Evolutionary conservation across 139 green algal species (phyloP), one percentile per base, ranked within the genome.

Genomic region (Auxenochlorella pyrenoidosa): DNA sequence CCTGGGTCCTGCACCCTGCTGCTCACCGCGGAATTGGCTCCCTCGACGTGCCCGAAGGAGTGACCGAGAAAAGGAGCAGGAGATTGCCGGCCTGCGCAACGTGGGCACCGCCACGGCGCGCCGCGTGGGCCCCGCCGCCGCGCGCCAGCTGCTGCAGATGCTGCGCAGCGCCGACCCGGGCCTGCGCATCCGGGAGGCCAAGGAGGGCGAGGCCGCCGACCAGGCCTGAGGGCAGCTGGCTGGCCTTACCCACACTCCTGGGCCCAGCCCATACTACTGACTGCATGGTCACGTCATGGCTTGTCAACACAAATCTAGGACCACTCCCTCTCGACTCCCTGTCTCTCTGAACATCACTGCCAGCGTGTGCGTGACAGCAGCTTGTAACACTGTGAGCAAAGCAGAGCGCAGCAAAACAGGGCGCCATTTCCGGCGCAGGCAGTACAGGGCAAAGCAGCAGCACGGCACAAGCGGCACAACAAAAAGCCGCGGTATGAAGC

Each of bases 1-100:
- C 47, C 8, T 51, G 70, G 5, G 63, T 4, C 28, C 63, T 3
- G 21, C 24, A n/a, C 6, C 2, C 30, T 16, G 63, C 63, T 54
- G 26, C 63, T 10, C 63, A 71, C 22, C 28, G 28, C 63, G 5
- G 13, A 3, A 19, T 51, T 13, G 12, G 70, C 22, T 3, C 34
- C 36, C 28, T 8, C 34, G 43, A 5, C 28, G 0, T 44, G 32
- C 63, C 26, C 28, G 18, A 38, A 85, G 66, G 47, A 75, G 58
- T 5, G 77, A 60, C 18, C 72, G 80, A 1, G 89, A 95, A 88
- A 77, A 81, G 41, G 79, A 54, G 43, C 90, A 92, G 81, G 91
- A 94, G 54, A 63, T 95, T 59, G 91, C 94, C 77, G 76, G 89
- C 51, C 34, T 86, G 70, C n/a, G 43, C 86, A 93, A 73, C 86